Base-by-base conservation (phyloP, 2,329 filamentous ascomycete species). In the Emergomyces orientalis region DNA sequence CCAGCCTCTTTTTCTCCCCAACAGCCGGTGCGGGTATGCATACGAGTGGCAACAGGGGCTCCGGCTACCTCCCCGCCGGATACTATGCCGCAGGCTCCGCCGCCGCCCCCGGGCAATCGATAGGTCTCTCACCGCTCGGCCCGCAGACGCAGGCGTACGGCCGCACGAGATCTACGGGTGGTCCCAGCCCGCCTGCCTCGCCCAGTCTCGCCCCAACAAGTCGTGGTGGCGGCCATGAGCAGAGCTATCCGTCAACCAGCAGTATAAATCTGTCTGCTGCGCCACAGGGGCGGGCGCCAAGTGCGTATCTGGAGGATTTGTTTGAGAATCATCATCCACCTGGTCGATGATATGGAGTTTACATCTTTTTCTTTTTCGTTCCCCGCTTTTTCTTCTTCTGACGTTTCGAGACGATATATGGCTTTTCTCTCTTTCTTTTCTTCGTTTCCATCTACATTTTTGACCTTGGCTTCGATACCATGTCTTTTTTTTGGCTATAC, bases 1-100 rank as follows among this genome's bases (percentile, higher is more conserved):
- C 85, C 45, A 90, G 88, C 65, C 81, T 97, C 19, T 99, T 99
- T 83, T 99, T 96, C 80, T 96, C 91, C 8, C 94, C 94, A 0
- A 97, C 94, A 0, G 92, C 92, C 1, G 85, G 84, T 47, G 78
- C 84, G 8, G 80, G 81, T 63, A 79, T 78, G 65, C 77, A 81
- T 47, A 78, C 77, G 55, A 84, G 84, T 68, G 71, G 71, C n/a
- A 84, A 84, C 66, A 87, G 92, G 61, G 85, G 84, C 64, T 96
- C 90, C n/a, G 72, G 65, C 37, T 96, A 93, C 72, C 81, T 97
- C 25, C 93, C 93, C 19, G 88, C 93, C 2, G 93, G 93, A 1
- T 97, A 96, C 78, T 97, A 97, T 72, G 88, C 91, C 39, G 84
- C 90, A 5, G 84, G 88, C 27, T 82, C 81, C 39, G 81, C 81